These are phyloP conservation scores for Liriodendron chinense DNA, from an alignment of 164 flowering plant genomes.

Conservation along the genomic window DNA sequence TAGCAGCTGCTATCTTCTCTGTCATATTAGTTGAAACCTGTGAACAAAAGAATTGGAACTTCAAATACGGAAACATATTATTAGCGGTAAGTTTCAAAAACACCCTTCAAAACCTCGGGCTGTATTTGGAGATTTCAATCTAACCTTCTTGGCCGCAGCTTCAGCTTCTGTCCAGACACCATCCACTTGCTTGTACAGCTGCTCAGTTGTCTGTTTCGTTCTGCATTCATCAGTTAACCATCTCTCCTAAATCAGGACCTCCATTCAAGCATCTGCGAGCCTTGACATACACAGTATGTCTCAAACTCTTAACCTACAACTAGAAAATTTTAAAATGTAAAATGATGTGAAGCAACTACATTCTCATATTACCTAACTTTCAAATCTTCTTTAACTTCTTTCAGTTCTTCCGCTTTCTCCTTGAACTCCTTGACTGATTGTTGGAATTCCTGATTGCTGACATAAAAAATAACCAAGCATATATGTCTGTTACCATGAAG, in stretches of 20 bases:
- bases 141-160: constrained; percentile 81
- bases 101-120: background rate
- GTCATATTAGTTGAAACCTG: constrained; percentile 80
- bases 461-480: constrained; percentile 5
- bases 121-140: constrained; percentile 3
- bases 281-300: constrained; percentile 93
- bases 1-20: constrained; percentile 79
- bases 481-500: background rate
- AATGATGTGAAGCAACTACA: constrained; percentile 10
- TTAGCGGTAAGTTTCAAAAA: background rate
- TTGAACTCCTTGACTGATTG: constrained; percentile 73
- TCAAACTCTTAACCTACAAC: constrained; percentile 73
- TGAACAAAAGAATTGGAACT: constrained; percentile 1
- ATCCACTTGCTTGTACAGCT: constrained; percentile 87
- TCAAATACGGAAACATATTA: background rate
- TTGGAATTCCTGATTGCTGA: constrained; percentile 72
- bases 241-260: constrained; percentile 50
- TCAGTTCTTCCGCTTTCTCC: constrained; percentile 75
- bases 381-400: constrained; percentile 70
- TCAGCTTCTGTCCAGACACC: constrained; percentile 93
- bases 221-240: constrained; percentile 90
- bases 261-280: constrained; percentile 55
- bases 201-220: constrained; percentile 93
- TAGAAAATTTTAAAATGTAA: constrained; percentile 13
- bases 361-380: constrained; percentile 60